Percentiles rank a stretch among this genome's conserved stretches.
phyloP scores from a whole-genome alignment of 2,329 filamentous ascomycete genomes.

The Coniochaeta sp. region DNA sequence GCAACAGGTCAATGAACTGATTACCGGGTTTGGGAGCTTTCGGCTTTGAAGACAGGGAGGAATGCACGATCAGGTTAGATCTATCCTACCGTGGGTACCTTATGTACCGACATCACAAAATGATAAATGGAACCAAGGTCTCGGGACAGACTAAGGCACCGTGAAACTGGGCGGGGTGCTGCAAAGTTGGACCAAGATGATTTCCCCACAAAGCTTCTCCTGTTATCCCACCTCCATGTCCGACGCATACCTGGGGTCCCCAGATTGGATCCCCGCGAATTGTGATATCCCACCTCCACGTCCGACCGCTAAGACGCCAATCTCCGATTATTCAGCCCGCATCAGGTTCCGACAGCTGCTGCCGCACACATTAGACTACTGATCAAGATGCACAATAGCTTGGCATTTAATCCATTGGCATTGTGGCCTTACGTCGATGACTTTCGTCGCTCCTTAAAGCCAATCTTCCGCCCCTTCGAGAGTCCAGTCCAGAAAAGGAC shows the following conservation, averaged over 20 bases:
- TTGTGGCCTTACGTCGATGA: too few relatives aligned
- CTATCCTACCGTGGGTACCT: too few relatives aligned
- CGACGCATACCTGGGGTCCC: too few relatives aligned
- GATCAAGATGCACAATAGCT: background rate
- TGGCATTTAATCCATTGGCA: background rate
- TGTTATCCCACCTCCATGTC: background rate
- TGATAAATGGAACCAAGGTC: too few relatives aligned
- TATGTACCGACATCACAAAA: too few relatives aligned
- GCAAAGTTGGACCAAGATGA: conserved; percentile 1
- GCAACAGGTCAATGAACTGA: conserved; percentile 28
- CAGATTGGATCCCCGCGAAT: too few relatives aligned
- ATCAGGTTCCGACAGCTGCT: background rate
- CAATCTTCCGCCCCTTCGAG: background rate
- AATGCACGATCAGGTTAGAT: too few relatives aligned
- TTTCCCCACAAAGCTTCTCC: too few relatives aligned
- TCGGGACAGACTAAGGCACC: too few relatives aligned
- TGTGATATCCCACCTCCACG: conserved; percentile 16
- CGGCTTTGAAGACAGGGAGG: conserved; percentile 14
- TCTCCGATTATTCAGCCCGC: background rate
- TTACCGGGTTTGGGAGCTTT: conserved; percentile 24
- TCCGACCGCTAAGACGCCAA: conserved; percentile 3
- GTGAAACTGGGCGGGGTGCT: too few relatives aligned
- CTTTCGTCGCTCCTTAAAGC: background rate
- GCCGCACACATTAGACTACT: background rate
- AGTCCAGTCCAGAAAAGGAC: background rate